Base-by-base conservation (phyloP, 257 asterid genomes). In the Solanum chiquidenum region DNA sequence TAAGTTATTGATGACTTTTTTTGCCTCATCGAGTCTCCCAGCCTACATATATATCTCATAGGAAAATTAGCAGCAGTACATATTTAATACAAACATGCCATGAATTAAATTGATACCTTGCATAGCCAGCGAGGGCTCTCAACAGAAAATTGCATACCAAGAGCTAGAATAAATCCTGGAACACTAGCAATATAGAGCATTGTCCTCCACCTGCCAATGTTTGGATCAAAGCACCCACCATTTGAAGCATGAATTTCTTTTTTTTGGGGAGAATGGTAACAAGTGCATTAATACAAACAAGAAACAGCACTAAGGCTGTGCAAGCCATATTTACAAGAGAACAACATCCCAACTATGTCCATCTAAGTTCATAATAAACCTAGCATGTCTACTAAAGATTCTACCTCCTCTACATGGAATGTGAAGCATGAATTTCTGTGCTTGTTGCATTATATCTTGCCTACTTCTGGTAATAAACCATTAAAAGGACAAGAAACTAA, bases 71-170 rank as follows among this genome's bases (percentile, higher is more conserved):
- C 52, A 88, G 79, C 72, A 74, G 31, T 62, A 58, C 25, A 71
- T 23, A 77, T 6, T 52, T 52, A 52, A 52, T 6, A 52, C 25
- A 87, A 83, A 64, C 44, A 49, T 29, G 69, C 29, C 38, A 29
- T 60, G 85, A 88, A 86, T 86, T 23, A 20, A 79, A 35, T 40
- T 58, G 66, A 88, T 94, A 95, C 99, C 90, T 94, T 96, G 88
- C 98, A 94, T n/a, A 96, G 91, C 99, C 99, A 96, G 76, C 98
- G 98, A 46, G 99, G 99, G 91, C 99, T 95, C 71, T 96, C 99
- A 29, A 94, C 98, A 13, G 98, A 91, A 90, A 95, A 93, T 88
- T 96, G 98, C 97, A 95, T 95, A 82, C 99, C 99, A 52, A 95
- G 87, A 71, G 94, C 96, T 83, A 95, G 93, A 87, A 92, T 52